Evolutionary conservation across 1,284 basidiomycete genomes (phyloP), one percentile per base, ranked within the genome.

Genomic region (Leucoagaricus sp.): DNA sequence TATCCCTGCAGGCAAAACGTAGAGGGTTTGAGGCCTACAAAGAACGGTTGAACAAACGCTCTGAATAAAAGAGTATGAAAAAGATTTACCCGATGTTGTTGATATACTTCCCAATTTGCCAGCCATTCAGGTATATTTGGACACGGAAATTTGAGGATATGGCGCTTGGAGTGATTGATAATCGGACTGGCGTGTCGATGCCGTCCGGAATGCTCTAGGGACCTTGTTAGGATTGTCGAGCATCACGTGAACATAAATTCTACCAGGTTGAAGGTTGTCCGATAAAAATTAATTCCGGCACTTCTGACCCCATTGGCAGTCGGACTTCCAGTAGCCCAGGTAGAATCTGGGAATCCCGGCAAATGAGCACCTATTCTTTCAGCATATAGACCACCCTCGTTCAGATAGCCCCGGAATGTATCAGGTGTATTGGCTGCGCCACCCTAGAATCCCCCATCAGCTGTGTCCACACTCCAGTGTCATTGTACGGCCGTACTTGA

Each of bases 341-440:
- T 48, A 5, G 69, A 65, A 58, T 78, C 76, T 17, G 78, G 75
- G 62, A 75, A 83, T 2, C 73, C 77, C 12, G 81, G 81, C 8
- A 83, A 70, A 67, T 83, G 81, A 21, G 80, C 81, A 3, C 81
- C 81, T 47, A 77, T 70, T 38, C 81, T 68, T 65, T 84, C 82
- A 1, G 76, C 79, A 42, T 74, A 79, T 3, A 84, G 64, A 0
- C 80, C 81, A 17, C 81, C 81, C 70, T 83, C 81, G 59, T 83
- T 83, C 31, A 82, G 64, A 49, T 79, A 78, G 13, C 78, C 76
- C 4, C 82, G 72, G 59, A 75, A 77, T 5, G 72, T 73, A 62
- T 84, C 81, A 15, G 72, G 78, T 29, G 75, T 63, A 41, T 69
- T 62, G 23, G 71, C 75, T 49, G 75, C 80, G 4, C 76, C 76